Base-by-base conservation (phyloP, 2,329 filamentous ascomycete species). In the Xylogone sp. region DNA sequence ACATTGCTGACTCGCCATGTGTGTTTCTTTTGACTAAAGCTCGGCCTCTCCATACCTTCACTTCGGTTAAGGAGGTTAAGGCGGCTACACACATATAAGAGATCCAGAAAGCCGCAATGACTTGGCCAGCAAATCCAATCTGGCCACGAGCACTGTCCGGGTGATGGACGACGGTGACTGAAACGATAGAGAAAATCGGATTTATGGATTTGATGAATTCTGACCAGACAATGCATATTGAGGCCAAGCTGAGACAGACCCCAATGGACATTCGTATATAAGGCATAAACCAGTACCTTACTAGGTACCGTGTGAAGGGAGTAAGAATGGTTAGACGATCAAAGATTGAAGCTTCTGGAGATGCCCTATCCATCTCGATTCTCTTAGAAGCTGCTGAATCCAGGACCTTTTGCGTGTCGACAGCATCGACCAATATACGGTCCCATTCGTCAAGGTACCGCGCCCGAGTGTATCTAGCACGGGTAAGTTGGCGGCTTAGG, bases 21-120 rank as follows among this genome's bases (percentile, higher is more conserved):
- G 94, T 99, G 65, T 96, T 94, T 52, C 94, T 85, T 53, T 83
- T 84, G 45, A 97, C 93, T 5, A 99, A 77, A 0, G 94, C 93
- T 29, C 94, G 84, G 46, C 95, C 94, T 51, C 94, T 88, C 94
- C 94, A 99, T n/a, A 97, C 91, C 64, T 94, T 95, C 61, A 96
- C 90, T 65, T 96, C 90, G 13, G 87, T 90, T 64, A 99, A 86
- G 7, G 91, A 92, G 52, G 84, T 88, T 47, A 97, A 81, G 4
- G 94, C 90, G 45, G 91, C 91, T 13, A 88, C 78, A 68, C 89
- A 96, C 94, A 99, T 99, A 75, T 99, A 99, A 52, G 92, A 77
- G 54, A 99, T 86, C 94, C 94, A 99, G 13, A 83, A 74, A 2
- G 90, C 86, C 1, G 93, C 88, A 46, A 93, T 86, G 43, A 91